Evolutionary conservation across 768 basidiomycete species (phyloP), one percentile per base, ranked within the genome.

Genomic region (Auricularia sp.): DNA sequence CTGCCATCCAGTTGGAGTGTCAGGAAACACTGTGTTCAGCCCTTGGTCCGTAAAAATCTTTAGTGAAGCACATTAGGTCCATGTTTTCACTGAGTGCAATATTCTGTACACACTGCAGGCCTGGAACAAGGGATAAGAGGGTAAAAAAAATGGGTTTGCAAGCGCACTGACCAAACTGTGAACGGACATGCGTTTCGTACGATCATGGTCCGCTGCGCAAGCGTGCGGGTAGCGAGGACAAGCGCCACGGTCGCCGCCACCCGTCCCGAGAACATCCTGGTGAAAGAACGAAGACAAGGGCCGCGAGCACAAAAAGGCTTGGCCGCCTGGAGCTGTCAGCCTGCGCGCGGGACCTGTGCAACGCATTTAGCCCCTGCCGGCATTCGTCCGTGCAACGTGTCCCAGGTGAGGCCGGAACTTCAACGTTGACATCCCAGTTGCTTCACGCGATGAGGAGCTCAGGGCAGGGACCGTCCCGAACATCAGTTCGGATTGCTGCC

Each of bases 1-100:
- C 63, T 69, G 64, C 69, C 69, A 70, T 14, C 56, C 56, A 29
- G 56, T 59, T 6, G 21, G 23, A 4, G 23, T 59, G 23, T 23
- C 29, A 23, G 56, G 56, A 18, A 59, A 59, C 18, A n/a, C 56
- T 2, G 56, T 59, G 56, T 59, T 59, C 23, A n/a, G 56, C 11
- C 56, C 56, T 14, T 14, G 56, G 29, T 59, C 56, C 14, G 56
- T 33, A 29, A 59, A 59, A 29, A 59, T 59, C 56, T 59, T 8
- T 42, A 8, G 39, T 4, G 3, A 7, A 42, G 11, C 56, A 2
- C 23, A 29, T 29, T 1, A 29, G 6, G 23, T 8, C 8, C 56
- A 23, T 10, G 18, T 29, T 34, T 6, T 5, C 1, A 29, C 29
- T 35, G 23, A 29, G 8, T 59, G 23, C 4, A 18, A n/a, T 7